Conservation (phyloP, 176 grass and related monocot species). For the Zizania latifolia region DNA sequence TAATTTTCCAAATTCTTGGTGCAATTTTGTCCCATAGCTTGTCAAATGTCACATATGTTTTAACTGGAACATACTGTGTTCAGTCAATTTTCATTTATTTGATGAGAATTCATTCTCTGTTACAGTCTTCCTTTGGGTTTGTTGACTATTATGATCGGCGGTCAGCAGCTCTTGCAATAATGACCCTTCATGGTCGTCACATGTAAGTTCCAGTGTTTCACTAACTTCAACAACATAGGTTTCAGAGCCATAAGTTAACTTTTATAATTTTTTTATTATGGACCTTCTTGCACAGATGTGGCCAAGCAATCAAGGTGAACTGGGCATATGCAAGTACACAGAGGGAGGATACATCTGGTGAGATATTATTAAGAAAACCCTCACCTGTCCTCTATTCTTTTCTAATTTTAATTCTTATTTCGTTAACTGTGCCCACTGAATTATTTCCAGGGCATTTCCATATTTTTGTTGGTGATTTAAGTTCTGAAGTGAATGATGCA, state of each 20-base stretch:
- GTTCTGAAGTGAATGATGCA: slow-evolving; percentile 86
- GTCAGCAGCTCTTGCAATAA: slow-evolving; percentile 74
- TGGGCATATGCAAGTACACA: slow-evolving; percentile 82
- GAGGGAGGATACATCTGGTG: slow-evolving; percentile 82
- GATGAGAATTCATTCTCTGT: slow-evolving; percentile 13
- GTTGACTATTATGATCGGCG: slow-evolving; percentile 82
- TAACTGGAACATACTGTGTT: neutral
- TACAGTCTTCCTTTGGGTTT: slow-evolving; percentile 82
- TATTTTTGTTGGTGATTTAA: slow-evolving; percentile 95
- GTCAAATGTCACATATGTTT: neutral
- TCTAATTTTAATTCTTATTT: slow-evolving; percentile 24
- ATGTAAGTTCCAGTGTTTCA: slow-evolving; percentile 43
- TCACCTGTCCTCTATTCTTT: neutral
- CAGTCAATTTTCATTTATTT: slow-evolving; percentile 11
- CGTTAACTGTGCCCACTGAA: slow-evolving; percentile 30
- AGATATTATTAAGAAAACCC: neutral
- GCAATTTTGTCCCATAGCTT: neutral
- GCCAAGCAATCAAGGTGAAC: slow-evolving; percentile 88
- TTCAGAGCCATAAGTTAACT: slow-evolving; percentile 1
- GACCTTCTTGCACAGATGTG: slow-evolving; percentile 47
- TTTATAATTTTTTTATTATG: neutral
- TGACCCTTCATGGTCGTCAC: slow-evolving; percentile 68
- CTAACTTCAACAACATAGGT: neutral
- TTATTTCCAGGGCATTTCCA: slow-evolving; percentile 79
- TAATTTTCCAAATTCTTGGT: too few relatives aligned